These are phyloP conservation scores for Paecilomyces sp. DNA, from an alignment of 2,329 filamentous ascomycete genomes.

Conservation along the genomic window DNA sequence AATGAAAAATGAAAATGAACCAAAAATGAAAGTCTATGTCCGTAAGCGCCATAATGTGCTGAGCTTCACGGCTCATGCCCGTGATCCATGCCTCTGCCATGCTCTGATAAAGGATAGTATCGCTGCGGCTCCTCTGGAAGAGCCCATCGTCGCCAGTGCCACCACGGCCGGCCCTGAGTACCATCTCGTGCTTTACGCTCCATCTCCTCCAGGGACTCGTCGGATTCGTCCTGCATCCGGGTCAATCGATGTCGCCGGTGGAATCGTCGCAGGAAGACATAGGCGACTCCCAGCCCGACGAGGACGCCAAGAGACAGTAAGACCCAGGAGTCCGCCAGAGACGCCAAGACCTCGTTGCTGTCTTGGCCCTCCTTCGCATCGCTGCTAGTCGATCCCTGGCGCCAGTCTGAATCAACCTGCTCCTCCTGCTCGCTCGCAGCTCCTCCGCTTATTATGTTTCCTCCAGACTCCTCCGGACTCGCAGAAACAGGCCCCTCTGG, in stretches of 20 bases:
- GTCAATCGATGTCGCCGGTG: constrained; percentile 6
- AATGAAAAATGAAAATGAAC: not conserved
- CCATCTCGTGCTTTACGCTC: constrained; percentile 11
- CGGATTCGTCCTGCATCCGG: constrained; percentile 5
- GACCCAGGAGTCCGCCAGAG: not conserved
- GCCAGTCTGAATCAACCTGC: not conserved
- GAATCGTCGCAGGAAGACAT: not conserved
- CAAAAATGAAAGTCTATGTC: not conserved
- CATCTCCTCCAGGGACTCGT: constrained; percentile 11
- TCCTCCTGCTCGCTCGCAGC: not conserved
- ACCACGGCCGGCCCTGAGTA: constrained; percentile 17
- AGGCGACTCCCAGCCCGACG: not conserved
- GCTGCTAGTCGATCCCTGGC: not conserved
- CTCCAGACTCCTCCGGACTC: not conserved
- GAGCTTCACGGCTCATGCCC: not conserved
- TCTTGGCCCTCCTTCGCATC: not conserved
- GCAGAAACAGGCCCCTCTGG: constrained; percentile 13
- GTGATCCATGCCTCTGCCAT: constrained; percentile 1
- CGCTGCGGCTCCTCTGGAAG: constrained; percentile 7
- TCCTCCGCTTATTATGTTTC: not conserved
- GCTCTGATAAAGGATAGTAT: constrained; percentile 22
- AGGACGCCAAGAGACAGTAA: not conserved
- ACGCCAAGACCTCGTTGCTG: not conserved
- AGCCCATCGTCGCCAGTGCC: constrained; percentile 24
- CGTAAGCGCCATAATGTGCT: not conserved